Evolutionary conservation across 768 basidiomycete species (phyloP), one percentile per base, ranked within the genome.

Genomic region (Fistulinella prunicolor): DNA sequence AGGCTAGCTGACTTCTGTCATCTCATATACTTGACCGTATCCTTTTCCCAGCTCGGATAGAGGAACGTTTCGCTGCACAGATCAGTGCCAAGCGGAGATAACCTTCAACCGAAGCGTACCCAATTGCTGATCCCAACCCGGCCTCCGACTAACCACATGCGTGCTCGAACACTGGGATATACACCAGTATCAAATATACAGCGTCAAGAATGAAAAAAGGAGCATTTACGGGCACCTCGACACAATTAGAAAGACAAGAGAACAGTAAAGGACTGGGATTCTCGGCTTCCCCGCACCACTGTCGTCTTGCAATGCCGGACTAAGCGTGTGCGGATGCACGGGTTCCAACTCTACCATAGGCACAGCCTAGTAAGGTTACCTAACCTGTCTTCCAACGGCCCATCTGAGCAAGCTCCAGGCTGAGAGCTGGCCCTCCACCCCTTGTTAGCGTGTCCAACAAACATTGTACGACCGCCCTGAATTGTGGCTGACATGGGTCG

Each of bases 11-110:
- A 2, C 24, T 24, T 17, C 16, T 9, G 13, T 58, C 46, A 62
- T n/a, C 44, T 53, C 1, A 63, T 64, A 29, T 64, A 69, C 55
- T 73, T 75, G 32, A 85, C 73, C 34, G 74, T 60, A 61, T 86
- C 85, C 49, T 80, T 70, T 61, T 86, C 83, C 84, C 84, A 86
- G 43, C 73, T 78, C 23, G 84, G 82, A 60, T 78, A 81, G 16
- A 70, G 54, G 28, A 78, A 70, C 49, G 76, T 74, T 64, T 77
- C 80, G 16, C n/a, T n/a, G n/a, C n/a, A n/a, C n/a, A n/a, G n/a
- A n/a, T n/a, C n/a, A n/a, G n/a, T n/a, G n/a, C n/a, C n/a, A n/a
- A n/a, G n/a, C n/a, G n/a, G n/a, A n/a, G n/a, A n/a, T n/a, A n/a
- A n/a, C n/a, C n/a, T n/a, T n/a, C n/a, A n/a, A n/a, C n/a, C n/a